Evolutionary conservation across 768 basidiomycete species (phyloP).

Genomic region (Rhodosporidiobolus odoratus): DNA sequence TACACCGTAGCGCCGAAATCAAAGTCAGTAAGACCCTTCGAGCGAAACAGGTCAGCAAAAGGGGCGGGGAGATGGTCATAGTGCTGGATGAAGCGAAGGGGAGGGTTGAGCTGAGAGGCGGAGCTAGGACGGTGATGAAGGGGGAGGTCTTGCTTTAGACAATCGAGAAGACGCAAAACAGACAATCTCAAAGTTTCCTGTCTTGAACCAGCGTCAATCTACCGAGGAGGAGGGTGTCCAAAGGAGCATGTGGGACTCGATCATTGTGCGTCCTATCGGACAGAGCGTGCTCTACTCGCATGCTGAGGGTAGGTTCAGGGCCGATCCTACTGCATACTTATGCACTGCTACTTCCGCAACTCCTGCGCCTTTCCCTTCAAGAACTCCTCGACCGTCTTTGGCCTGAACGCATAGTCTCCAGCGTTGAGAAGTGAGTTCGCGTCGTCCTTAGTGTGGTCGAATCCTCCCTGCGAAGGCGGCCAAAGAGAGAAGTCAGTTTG

Average conservation of each 20-base stretch:
- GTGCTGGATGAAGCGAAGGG: neutral
- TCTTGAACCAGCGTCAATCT: too few relatives aligned
- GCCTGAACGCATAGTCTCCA: constrained; percentile 2
- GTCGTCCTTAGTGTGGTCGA: constrained; percentile 3
- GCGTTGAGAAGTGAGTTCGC: neutral
- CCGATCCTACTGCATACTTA: too few relatives aligned
- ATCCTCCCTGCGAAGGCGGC: constrained; percentile 2
- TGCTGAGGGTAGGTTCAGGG: neutral
- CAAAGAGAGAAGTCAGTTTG: neutral
- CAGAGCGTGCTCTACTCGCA: neutral
- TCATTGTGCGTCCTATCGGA: neutral
- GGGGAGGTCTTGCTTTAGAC: constrained; percentile 13
- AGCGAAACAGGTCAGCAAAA: constrained; percentile 10
- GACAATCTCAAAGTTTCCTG: neutral
- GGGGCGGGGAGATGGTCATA: constrained; percentile 18
- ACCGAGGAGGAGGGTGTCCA: too few relatives aligned
- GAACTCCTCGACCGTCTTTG: neutral
- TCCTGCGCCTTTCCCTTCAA: neutral
- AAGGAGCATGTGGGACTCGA: neutral
- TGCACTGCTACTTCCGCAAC: neutral
- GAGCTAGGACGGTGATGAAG: constrained; percentile 17
- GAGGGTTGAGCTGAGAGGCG: constrained; percentile 9
- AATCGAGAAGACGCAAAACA: neutral
- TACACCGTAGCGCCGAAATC: neutral
- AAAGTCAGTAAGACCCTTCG: neutral